Base-by-base conservation (phyloP, 352 stramenopile species). In the Globisporangium barbulae region DNA sequence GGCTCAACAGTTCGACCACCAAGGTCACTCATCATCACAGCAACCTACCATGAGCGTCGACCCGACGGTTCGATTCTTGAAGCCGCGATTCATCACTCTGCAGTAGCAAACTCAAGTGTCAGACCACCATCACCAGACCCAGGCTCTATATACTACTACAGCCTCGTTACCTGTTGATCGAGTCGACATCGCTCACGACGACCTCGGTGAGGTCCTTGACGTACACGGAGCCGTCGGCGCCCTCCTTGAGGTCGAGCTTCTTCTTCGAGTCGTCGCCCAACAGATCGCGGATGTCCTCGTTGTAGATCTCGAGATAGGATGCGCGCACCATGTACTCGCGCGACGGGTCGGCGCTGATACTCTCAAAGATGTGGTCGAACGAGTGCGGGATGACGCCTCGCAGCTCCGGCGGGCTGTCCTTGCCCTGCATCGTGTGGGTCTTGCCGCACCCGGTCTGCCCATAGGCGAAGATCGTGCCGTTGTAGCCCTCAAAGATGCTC, bases 261-360 rank as follows among this genome's bases (percentile, higher is more conserved):
- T 94, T 85, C 71, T 94, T 88, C 22, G 76, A 49, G 69, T 90
- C 78, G 50, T 97, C 83, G 12, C 56, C 67, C 10, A 98, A 78
- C 17, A 98, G 68, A 68, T 98, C 94, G 22, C 87, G 80, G 53
- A 98, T 97, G 58, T 96, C 89, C 61, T 98, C 94, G 63, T 98
- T 98, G 82, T 98, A 98, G 53, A 98, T 98, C 68, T 98, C 94
- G 22, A 98, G 75, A 70, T 97, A 98, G 50, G 89, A 97, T 39
- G 82, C 86, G 54, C 86, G 79, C 7, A 92, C 83, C 86, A 92
- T 93, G 64, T 94, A 92, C 56, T 94, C 84, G 10, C 74, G 71
- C 5, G 68, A 77, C 9, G 73, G 73, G 44, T 94, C 83, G 22
- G 83, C 72, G 44, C 78, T 78, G 57, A 96, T 94, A 21, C 81